Conservation (phyloP, 192 early-diverging fungal species). For the Backusella westeae region DNA sequence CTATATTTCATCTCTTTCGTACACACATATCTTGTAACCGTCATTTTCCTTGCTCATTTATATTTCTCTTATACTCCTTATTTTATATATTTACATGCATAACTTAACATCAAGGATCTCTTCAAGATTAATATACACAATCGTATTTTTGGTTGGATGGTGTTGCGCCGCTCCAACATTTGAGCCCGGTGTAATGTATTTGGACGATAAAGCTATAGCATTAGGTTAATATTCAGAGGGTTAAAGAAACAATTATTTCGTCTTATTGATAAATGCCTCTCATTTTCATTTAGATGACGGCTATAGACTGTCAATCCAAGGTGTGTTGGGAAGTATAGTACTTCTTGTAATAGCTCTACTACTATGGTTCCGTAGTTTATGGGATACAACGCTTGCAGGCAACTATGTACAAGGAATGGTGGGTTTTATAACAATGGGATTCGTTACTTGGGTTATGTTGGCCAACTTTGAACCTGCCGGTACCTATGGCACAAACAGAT, state of each 20-base stretch:
- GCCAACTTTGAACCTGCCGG: constrained; percentile 42
- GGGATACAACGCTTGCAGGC: constrained; percentile 14
- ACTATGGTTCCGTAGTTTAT: constrained; percentile 29
- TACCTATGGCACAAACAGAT: constrained; percentile 24
- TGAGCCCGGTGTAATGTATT: constrained; percentile 3
- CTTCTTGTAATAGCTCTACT: constrained; percentile 31
- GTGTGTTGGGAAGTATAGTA: constrained; percentile 33
- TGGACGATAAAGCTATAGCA: constrained; percentile 9
- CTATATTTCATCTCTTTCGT: not conserved
- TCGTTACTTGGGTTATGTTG: constrained; percentile 39
- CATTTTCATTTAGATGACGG: constrained; percentile 17
- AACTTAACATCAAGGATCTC: not conserved
- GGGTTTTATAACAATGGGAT: constrained; percentile 39
- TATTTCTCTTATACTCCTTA: not conserved
- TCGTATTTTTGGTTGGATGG: not conserved
- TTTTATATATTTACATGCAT: constrained; percentile 1
- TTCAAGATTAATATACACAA: not conserved
- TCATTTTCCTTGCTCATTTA: not conserved
- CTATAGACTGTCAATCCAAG: constrained; percentile 37
- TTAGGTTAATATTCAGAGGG: not conserved
- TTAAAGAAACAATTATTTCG: not conserved
- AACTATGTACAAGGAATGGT: constrained; percentile 25
- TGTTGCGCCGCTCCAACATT: not conserved
- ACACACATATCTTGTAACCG: not conserved
- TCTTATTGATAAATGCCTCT: not conserved